These are phyloP conservation scores for Daldinia caldariorum DNA, from an alignment of 495 filamentous ascomycete species.

Conservation along the genomic window DNA sequence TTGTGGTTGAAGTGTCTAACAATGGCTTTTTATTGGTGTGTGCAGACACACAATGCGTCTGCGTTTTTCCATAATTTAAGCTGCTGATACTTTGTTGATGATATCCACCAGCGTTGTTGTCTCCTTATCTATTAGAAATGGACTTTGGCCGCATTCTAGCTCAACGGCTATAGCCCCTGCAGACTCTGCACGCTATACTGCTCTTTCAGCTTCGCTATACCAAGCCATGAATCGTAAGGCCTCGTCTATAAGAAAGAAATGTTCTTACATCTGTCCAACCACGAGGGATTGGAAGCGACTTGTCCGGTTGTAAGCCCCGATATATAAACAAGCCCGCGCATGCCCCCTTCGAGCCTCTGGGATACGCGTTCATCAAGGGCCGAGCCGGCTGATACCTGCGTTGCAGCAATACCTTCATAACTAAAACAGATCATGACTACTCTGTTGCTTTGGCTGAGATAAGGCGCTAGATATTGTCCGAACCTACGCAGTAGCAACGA, in stretches of 20 bases:
- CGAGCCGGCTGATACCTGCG: constrained; percentile 48
- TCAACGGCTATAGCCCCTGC: neutral
- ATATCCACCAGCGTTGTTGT: constrained; percentile 9
- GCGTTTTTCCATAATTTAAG: too few relatives aligned
- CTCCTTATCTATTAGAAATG: constrained; percentile 29
- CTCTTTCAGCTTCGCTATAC: too few relatives aligned
- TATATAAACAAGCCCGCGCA: constrained; percentile 55
- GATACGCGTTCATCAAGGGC: constrained; percentile 38
- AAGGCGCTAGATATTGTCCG: too few relatives aligned
- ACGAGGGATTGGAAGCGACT: neutral
- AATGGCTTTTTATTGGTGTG: too few relatives aligned
- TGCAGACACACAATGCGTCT: neutral
- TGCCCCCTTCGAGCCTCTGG: constrained; percentile 47
- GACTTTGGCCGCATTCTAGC: constrained; percentile 27
- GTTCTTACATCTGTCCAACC: too few relatives aligned
- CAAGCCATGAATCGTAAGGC: too few relatives aligned
- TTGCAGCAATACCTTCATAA: constrained; percentile 54
- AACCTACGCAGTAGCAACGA: constrained; percentile 23
- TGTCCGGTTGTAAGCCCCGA: constrained; percentile 42
- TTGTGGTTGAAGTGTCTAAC: too few relatives aligned
- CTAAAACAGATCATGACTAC: constrained; percentile 52
- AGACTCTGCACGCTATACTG: too few relatives aligned
- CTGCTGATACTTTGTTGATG: neutral
- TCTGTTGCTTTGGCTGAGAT: too few relatives aligned
- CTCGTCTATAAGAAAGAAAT: too few relatives aligned